Evolutionary conservation across 495 filamentous ascomycete genomes (phyloP).

Genomic region (Lindgomyces ingoldianus): DNA sequence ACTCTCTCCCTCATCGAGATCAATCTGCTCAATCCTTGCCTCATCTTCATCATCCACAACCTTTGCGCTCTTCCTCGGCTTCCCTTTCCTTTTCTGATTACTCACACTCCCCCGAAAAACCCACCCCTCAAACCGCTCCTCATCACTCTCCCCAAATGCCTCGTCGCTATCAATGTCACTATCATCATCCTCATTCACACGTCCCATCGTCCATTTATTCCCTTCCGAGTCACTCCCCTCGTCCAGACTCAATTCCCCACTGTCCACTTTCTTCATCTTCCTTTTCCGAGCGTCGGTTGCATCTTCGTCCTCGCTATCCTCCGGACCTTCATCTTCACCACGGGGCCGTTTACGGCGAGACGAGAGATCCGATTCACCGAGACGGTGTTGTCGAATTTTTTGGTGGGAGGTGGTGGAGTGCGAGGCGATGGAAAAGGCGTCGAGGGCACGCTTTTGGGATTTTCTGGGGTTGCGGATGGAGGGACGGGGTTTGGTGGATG

Average conservation of each 20-base stretch:
- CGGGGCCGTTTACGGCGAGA: slow-evolving; percentile 50
- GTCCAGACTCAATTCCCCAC: slow-evolving; percentile 46
- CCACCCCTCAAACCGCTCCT: slow-evolving; percentile 50
- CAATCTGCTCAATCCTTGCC: slow-evolving; percentile 54
- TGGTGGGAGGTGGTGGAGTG: slow-evolving; percentile 55
- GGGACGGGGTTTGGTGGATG: slow-evolving; percentile 22
- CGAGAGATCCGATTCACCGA: slow-evolving; percentile 57
- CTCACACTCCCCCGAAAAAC: slow-evolving; percentile 44
- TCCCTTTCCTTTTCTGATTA: slow-evolving; percentile 42
- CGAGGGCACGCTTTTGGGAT: slow-evolving; percentile 60
- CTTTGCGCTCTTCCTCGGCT: slow-evolving; percentile 29
- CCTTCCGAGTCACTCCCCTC: slow-evolving; percentile 82
- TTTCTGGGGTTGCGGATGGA: slow-evolving; percentile 40
- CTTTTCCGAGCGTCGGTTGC: slow-evolving; percentile 32
- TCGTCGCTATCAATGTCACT: slow-evolving; percentile 84
- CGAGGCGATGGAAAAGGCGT: slow-evolving; percentile 84
- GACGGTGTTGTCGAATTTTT: slow-evolving; percentile 57
- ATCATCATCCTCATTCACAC: slow-evolving; percentile 55
- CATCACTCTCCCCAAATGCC: slow-evolving; percentile 74
- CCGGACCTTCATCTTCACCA: slow-evolving; percentile 43
- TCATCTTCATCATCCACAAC: slow-evolving; percentile 38
- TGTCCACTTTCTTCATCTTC: slow-evolving; percentile 48
- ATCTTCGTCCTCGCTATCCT: slow-evolving; percentile 54
- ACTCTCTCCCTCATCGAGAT: slow-evolving; percentile 58
- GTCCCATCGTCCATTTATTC: slow-evolving; percentile 81